A percentile compares a stretch with the other conserved stretches of the same genome.
phyloP scores from a whole-genome alignment of 805 yeast genomes.

The Candida saitoana region DNA sequence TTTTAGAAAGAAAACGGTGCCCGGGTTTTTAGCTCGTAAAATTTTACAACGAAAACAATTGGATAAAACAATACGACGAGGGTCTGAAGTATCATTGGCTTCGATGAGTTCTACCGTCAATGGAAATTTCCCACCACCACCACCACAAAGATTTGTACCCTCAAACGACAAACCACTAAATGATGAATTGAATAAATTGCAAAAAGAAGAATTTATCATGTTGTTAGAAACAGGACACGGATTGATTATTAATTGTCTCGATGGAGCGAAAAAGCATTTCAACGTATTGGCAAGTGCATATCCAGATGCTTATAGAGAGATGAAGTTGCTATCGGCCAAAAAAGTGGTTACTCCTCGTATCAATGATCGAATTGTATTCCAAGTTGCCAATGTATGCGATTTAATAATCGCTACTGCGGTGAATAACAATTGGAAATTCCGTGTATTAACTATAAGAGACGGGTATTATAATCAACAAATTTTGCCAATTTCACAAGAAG shows the following conservation, averaged over 20 bases:
- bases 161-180: conserved; percentile 2
- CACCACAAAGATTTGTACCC: conserved; percentile 10
- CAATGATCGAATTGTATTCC: conserved; percentile 64
- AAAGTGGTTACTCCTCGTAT: conserved; percentile 67
- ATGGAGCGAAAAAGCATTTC: conserved; percentile 37
- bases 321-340: conserved; percentile 45
- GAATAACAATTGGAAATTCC: conserved; percentile 63
- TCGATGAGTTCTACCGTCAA: conserved; percentile 22
- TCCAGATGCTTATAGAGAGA: conserved; percentile 8
- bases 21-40: conserved; percentile 39
- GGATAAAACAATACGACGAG: conserved; percentile 25
- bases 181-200: conserved; percentile 19
- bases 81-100: conserved; percentile 23
- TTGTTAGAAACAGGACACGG: conserved; percentile 50
- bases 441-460: conserved; percentile 46
- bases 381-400: conserved; percentile 41
- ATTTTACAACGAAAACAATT: conserved; percentile 21
- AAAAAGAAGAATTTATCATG: conserved; percentile 47
- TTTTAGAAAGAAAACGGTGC: conserved; percentile 53
- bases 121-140: conserved; percentile 34
- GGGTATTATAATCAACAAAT: conserved; percentile 38
- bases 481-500: conserved; percentile 1
- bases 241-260: conserved; percentile 45
- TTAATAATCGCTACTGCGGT: conserved; percentile 59
- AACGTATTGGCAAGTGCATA: conserved; percentile 22